Base-by-base conservation (phyloP, 2,329 filamentous ascomycete genomes). In the Nectriaceae sp. region DNA sequence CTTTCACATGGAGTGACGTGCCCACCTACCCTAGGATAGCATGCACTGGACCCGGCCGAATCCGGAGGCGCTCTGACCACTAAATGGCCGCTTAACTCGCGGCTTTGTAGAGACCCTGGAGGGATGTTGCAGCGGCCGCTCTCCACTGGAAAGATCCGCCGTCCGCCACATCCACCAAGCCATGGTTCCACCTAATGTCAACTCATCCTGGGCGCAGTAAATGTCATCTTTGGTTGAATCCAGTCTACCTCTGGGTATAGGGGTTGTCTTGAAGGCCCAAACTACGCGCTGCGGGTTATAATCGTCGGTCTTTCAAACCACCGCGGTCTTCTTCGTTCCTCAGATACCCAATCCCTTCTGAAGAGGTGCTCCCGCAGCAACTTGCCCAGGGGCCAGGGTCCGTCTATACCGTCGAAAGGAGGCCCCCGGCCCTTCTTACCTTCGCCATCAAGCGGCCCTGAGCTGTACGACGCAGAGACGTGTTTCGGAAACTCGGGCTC, bases 351-450 rank as follows among this genome's bases (percentile, higher is more conserved):
- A n/a, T n/a, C n/a, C n/a, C n/a, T n/a, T n/a, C n/a, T n/a, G n/a
- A n/a, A n/a, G n/a, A 38, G 48, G 19, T 40, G 29, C 19, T 18
- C 33, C 37, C 44, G 46, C 35, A 42, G 29, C n/a, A n/a, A n/a
- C 37, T 41, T 31, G 36, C 24, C 26, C 50, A 47, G 47, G 54
- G 53, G 57, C 50, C 50, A 53, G 54, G 54, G 52, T 59, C 52
- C 49, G 50, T 53, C 46, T 42, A 47, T 53, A 50, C 39, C 38
- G 48, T 57, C 57, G 48, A 58, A 59, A 47, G 16, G 57, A 56
- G 54, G 51, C 47, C 57, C 57, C 53, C 53, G 56, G 52, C 57
- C 53, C 53, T 33, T 51, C 48, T 62, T 46, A 31, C 52, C 53
- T 41, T 29, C 33, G 8, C 13, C 33, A n/a, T 36, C 33, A n/a